Evolutionary conservation across 1,284 basidiomycete genomes (phyloP).

Genomic region (Marasmius tenuissimus): DNA sequence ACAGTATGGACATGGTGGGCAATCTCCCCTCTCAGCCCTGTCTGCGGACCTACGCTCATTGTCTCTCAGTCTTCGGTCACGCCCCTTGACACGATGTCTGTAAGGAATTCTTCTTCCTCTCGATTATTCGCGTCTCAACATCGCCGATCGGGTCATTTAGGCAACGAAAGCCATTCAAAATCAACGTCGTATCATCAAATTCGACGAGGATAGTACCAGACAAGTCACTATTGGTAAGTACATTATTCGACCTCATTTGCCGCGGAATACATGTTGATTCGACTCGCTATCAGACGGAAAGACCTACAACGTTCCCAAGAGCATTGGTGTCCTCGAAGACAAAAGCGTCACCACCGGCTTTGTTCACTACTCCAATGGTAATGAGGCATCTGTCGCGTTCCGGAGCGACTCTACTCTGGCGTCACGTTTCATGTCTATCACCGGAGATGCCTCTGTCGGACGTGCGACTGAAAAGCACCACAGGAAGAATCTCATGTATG

Average conservation of each 20-base stretch:
- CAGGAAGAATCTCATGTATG: not conserved
- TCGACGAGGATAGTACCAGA: not conserved
- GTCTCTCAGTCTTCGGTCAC: not conserved
- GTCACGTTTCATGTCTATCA: not conserved
- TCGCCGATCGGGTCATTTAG: not conserved
- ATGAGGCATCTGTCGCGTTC: not conserved
- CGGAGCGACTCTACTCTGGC: not conserved
- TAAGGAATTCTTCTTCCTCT: not conserved
- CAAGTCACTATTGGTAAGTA: not conserved
- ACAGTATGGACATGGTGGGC: not conserved
- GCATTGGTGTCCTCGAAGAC: not conserved
- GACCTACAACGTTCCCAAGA: not conserved
- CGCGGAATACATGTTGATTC: not conserved
- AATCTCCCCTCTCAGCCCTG: not conserved
- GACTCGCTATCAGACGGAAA: not conserved
- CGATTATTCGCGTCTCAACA: not conserved
- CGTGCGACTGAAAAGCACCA: conserved; percentile 2
- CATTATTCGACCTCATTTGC: not conserved
- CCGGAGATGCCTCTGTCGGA: not conserved
- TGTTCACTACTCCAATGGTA: not conserved
- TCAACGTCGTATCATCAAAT: not conserved
- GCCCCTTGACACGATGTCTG: not conserved
- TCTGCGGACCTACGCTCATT: not conserved
- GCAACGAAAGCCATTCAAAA: not conserved
- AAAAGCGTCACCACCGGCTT: not conserved